Base-by-base conservation (phyloP, 768 basidiomycete species). In the Xanthoconium stramineum region DNA sequence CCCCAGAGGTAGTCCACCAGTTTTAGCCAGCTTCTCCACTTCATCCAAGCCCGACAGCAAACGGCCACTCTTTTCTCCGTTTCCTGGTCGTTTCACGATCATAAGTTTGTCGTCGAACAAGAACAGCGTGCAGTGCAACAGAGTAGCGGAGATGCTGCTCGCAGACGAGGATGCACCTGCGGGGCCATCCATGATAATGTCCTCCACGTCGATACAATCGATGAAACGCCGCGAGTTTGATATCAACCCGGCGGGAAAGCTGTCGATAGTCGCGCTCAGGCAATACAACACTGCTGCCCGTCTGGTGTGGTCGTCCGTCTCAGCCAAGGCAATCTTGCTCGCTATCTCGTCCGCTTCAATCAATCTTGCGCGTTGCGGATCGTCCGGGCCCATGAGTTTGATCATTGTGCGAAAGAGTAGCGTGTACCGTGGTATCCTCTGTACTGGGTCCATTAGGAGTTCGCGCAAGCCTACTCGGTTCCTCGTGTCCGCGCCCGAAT, bases 51-150 rank as follows among this genome's bases (percentile, higher is more conserved):
- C 92, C 5, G 89, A 78, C 47, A 94, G 70, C 11, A 79, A 70
- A 46, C 83, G 82, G 5, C 89, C 93, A 42, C 82, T 80, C 72
- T 83, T 94, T 69, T 89, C 91, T 40, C 83, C 86, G 65, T 79
- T 88, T 33, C 75, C 84, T 42, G 81, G 90, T 29, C 97, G 82
- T 74, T 98, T 98, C 46, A 86, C 89, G 57, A 99, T 84, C 69
- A 98, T 80, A 20, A 99, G 76, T 65, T 92, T 92, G 73, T 99
- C 96, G 59, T 94, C 90, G 68, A 99, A 98, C 45, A 99, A 78
- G 69, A 98, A 90, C 30, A 99, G 75, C 3, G 90, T 91, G 71
- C 90, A 95, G 65, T 92, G 88, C 17, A 96, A 79, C 1, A 80
- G 76, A 3, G 74, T 79, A 1, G 72, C 64, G 2, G 77, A 72